Evolutionary conservation across 129 eudicot genomes (phyloP), one percentile per base, ranked within the genome.

Genomic region (Mikania micrantha): DNA sequence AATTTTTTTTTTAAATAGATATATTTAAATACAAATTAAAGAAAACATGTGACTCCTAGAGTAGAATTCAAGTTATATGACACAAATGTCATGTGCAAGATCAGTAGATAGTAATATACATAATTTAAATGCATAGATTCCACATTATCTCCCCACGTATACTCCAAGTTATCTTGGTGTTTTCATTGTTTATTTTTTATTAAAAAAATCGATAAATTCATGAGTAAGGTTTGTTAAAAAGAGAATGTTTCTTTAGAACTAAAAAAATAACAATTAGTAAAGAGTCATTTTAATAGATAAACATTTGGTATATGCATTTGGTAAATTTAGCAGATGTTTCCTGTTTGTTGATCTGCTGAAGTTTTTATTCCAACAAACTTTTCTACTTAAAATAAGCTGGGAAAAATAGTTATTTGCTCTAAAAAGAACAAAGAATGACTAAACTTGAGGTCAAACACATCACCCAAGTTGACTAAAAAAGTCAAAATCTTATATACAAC

Each of bases 61-160:
- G 75, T 76, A 59, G 62, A 71, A 72, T 17, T 39, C 15, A 81
- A 81, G 77, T 65, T 36, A 82, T 80, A 38, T 49, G 67, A 45
- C 22, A 62, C 73, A 64, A 61, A 29, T 66, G 50, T 77, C 87
- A 75, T 75, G 77, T 79, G 80, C 76, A 42, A 31, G 64, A 75
- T 81, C 65, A 62, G 66, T 47, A 36, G 38, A 67, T 60, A 76
- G 29, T 41, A 73, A 53, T 73, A 64, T 77, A 49, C 47, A 29
- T 35, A 71, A 36, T 27, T 19, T 39, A 50, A 17, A 42, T 13
- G 67, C 35, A 64, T 32, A 42, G 47, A 38, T 67, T 61, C 27
- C 19, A 54, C 60, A 74, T 64, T 60, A 59, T 56, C 64, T n/a
- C 31, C 34, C 7, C 48, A 20, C 40, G 16, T 53, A 53, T 5